Conservation (phyloP, 345 rosid genomes). For the Lepidium africanum region DNA sequence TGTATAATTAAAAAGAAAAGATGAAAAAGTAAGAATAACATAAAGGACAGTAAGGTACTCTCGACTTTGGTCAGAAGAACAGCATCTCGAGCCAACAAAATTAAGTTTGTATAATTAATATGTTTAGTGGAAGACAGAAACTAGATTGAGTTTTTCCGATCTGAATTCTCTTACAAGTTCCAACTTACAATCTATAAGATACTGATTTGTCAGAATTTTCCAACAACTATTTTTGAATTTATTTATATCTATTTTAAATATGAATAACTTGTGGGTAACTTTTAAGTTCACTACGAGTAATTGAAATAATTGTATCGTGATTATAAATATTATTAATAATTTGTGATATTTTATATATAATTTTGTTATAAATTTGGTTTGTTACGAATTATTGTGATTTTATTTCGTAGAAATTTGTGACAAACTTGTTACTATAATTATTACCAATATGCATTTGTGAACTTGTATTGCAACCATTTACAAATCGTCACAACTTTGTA, state of each 20-base stretch:
- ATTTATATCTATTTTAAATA: not conserved
- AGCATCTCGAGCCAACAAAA: constrained; percentile 7
- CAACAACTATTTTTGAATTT: not conserved
- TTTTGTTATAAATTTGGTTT: too few relatives aligned
- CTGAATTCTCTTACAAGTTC: constrained; percentile 19
- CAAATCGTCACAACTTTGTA: too few relatives aligned
- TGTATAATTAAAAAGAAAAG: not conserved
- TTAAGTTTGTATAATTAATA: not conserved
- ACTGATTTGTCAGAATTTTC: not conserved
- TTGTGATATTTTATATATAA: too few relatives aligned
- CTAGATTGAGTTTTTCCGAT: constrained; percentile 13
- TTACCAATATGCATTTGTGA: too few relatives aligned
- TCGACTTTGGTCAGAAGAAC: constrained; percentile 7
- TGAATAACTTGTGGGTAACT: not conserved
- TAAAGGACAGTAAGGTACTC: not conserved
- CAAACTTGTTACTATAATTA: too few relatives aligned
- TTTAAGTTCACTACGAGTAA: too few relatives aligned
- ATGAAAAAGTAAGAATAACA: not conserved
- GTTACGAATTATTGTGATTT: too few relatives aligned
- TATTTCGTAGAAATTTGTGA: too few relatives aligned
- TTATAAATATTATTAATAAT: too few relatives aligned
- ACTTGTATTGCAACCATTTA: too few relatives aligned
- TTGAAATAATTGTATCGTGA: too few relatives aligned
- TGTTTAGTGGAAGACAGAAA: constrained; percentile 15
- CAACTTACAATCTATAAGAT: not conserved